A percentile compares a stretch with the other conserved stretches of the same genome.
phyloP scores from a whole-genome alignment of 129 eudicot species.

The Sambucus nigra region DNA sequence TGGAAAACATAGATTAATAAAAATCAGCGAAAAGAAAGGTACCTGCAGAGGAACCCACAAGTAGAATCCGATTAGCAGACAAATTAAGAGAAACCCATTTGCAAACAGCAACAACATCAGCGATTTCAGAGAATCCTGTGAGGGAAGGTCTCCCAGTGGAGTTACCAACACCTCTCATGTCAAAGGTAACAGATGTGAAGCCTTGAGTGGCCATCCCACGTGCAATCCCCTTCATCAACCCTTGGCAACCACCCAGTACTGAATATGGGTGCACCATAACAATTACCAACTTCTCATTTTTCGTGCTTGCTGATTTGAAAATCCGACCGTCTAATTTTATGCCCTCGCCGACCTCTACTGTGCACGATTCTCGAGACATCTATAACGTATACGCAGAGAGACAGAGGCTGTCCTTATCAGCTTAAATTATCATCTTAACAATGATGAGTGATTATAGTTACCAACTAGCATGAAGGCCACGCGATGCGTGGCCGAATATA shows the following conservation, averaged over 20 bases:
- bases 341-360: slow-evolving; percentile 37
- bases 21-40: neutral
- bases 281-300: slow-evolving; percentile 14
- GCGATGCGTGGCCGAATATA: too few relatives aligned
- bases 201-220: slow-evolving; percentile 47
- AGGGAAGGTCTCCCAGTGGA: slow-evolving; percentile 63
- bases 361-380: slow-evolving; percentile 25
- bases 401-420: too few relatives aligned
- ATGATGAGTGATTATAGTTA: too few relatives aligned
- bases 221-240: slow-evolving; percentile 74
- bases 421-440: too few relatives aligned
- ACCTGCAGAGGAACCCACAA: slow-evolving; percentile 94
- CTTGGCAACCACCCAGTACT: slow-evolving; percentile 68
- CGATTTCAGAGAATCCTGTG: slow-evolving; percentile 74
- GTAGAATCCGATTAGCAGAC: slow-evolving; percentile 37
- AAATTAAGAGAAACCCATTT: slow-evolving; percentile 49
- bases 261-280: slow-evolving; percentile 73
- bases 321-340: slow-evolving; percentile 42
- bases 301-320: slow-evolving; percentile 27
- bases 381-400: too few relatives aligned
- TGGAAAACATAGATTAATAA: neutral
- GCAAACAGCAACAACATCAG: slow-evolving; percentile 66
- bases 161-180: slow-evolving; percentile 68
- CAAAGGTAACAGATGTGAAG: slow-evolving; percentile 49
- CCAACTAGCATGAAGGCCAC: too few relatives aligned